These are phyloP conservation scores for Umbelopsis ramanniana DNA, from an alignment of 192 early-diverging fungal genomes.

Conservation along the genomic window DNA sequence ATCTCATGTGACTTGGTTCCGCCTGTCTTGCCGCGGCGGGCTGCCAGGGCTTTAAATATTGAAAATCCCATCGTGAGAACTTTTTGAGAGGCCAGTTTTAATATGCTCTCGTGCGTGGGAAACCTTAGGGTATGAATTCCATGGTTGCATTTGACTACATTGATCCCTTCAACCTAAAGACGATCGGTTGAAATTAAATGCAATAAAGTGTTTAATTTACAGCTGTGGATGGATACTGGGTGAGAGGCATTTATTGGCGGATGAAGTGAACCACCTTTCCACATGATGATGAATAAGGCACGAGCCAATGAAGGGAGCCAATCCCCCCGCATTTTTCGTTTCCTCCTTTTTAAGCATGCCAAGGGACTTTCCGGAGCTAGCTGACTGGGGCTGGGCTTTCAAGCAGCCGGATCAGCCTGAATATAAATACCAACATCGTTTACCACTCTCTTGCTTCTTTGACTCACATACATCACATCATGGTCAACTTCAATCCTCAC, in stretches of 20 bases:
- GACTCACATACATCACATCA: constrained; percentile 13
- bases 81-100: not conserved
- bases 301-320: constrained; percentile 7
- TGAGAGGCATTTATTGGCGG: too few relatives aligned
- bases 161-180: too few relatives aligned
- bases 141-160: not conserved
- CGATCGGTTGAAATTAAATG: too few relatives aligned
- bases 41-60: not conserved
- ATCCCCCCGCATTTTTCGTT: constrained; percentile 12
- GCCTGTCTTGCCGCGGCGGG: not conserved
- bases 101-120: constrained; percentile 1
- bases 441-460: not conserved
- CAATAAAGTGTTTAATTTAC: too few relatives aligned
- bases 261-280: not conserved
- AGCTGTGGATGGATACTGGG: too few relatives aligned
- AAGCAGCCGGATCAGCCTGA: constrained; percentile 12
- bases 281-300: constrained; percentile 25
- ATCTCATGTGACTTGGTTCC: constrained; percentile 22
- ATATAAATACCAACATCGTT: constrained; percentile 17
- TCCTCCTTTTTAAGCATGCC: constrained; percentile 16
- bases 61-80: constrained; percentile 1
- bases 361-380: constrained; percentile 21
- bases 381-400: not conserved
- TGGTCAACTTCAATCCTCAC: constrained; percentile 28
- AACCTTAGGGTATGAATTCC: not conserved